phyloP scores from a whole-genome alignment of 768 basidiomycete genomes.

The Russula foetens region DNA sequence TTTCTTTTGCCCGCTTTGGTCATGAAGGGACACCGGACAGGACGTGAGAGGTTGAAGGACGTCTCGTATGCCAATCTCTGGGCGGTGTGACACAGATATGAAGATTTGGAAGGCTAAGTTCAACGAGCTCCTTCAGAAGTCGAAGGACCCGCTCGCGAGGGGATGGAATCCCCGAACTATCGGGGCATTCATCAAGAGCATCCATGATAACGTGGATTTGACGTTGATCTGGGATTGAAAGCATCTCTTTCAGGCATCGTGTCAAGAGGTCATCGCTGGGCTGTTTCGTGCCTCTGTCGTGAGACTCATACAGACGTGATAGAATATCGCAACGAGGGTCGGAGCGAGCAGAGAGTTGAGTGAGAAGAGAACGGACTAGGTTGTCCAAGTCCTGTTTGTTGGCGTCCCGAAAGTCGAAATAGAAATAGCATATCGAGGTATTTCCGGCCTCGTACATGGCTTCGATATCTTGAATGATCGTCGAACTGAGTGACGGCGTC shows the following conservation, averaged over 20 bases:
- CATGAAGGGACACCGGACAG: not conserved
- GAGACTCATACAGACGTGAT: not conserved
- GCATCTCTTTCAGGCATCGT: not conserved
- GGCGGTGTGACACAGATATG: too few species aligned
- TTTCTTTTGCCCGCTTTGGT: too few species aligned
- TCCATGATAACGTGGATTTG: not conserved
- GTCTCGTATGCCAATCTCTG: too few species aligned
- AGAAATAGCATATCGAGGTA: too few species aligned
- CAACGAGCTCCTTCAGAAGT: not conserved
- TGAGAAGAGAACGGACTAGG: not conserved
- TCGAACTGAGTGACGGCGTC: too few species aligned
- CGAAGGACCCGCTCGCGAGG: not conserved
- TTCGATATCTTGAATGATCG: too few species aligned
- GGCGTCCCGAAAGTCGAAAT: too few species aligned
- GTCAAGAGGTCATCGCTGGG: not conserved
- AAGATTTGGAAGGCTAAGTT: not conserved
- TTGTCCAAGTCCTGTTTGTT: not conserved
- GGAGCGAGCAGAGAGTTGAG: not conserved
- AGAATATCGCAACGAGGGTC: not conserved
- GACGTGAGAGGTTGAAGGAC: not conserved
- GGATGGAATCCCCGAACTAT: not conserved
- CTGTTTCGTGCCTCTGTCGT: not conserved
- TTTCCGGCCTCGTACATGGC: not conserved
- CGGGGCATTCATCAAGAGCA: not conserved
- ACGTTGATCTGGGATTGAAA: not conserved